Conservation (phyloP, 768 basidiomycete species). For the Kwoniella botswanensis region DNA sequence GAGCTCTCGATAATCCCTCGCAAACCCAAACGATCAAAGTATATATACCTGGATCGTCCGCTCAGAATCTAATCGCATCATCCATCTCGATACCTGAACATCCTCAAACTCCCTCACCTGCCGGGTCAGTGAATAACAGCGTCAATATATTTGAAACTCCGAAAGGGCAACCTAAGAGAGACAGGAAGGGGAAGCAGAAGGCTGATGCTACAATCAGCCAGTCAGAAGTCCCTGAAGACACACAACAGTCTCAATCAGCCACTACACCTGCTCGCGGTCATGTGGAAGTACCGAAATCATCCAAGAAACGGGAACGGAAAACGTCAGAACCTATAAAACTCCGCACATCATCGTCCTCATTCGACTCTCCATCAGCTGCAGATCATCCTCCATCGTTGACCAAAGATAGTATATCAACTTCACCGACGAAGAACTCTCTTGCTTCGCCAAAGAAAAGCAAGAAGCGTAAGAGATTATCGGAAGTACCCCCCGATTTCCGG, state of each 20-base stretch:
- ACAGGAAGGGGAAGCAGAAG: conserved; percentile 20
- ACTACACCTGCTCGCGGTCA: not conserved
- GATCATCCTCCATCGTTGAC: not conserved
- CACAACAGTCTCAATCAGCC: too few relatives aligned
- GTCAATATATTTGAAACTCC: conserved; percentile 10
- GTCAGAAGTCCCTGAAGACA: not conserved
- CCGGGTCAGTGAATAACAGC: not conserved
- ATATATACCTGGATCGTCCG: conserved; percentile 10
- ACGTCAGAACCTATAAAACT: not conserved
- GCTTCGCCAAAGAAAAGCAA: conserved; percentile 5
- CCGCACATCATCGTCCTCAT: not conserved
- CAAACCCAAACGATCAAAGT: conserved; percentile 14
- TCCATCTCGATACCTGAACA: not conserved
- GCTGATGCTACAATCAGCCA: not conserved
- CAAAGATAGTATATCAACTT: not conserved
- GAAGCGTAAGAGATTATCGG: conserved; percentile 3
- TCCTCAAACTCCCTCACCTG: conserved; percentile 10
- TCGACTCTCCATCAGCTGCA: conserved; percentile 3
- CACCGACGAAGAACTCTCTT: not conserved
- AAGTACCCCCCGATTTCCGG: not conserved
- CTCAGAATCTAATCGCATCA: not conserved
- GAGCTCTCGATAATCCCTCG: conserved; percentile 15
- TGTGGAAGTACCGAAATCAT: not conserved
- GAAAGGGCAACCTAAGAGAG: conserved; percentile 1
- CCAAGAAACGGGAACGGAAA: conserved; percentile 13